Evolutionary conservation across 495 filamentous ascomycete genomes (phyloP), one percentile per base, ranked within the genome.

Genomic region (Lasiosphaeria ovina): DNA sequence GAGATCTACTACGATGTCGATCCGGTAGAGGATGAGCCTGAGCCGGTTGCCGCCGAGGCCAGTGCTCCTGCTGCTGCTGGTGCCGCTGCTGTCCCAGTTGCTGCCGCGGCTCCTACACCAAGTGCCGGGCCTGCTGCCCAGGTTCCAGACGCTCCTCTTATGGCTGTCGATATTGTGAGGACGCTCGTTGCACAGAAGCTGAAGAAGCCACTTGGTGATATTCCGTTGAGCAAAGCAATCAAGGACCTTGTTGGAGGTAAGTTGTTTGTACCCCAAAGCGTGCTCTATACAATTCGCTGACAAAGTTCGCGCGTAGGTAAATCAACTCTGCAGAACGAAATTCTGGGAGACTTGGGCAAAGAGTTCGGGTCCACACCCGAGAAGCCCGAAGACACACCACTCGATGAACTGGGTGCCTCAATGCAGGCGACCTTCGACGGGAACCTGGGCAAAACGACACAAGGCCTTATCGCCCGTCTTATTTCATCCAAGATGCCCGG

Each of bases 1-100:
- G 94, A 98, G 72, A 99, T 99, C 64, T 99, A 99, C 79, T 99
- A 99, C 74, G 93, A 96, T 73, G 91, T 96, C 44, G 94, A 98
- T 69, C 95, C 95, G 1, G 83, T 94, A 11, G 92, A 96, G 68
- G 94, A 98, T 48, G 93, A 97, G 76, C 83, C 87, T 31, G 87
- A 86, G 63, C 71, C 87, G 35, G 65, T 82, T 24, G 69, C 80
- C 31, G 75, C 81, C 56, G 68, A 78, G 34, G 67, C 82, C 11
- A 69, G 69, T 42, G 73, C 80, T 49, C 45, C 84, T 45, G 77
- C 83, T 6, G 72, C 77, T n/a, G 75, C 79, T 24, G 77, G 80
- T 12, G 77, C 84, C 36, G 81, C 88, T 14, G 69, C 84, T 33
- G 77, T 87, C 42, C 75, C 89, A 32, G 24, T 24, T 24, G 77